phyloP scores from a whole-genome alignment of 23 red algal species.

The Gracilaria gracilis region DNA sequence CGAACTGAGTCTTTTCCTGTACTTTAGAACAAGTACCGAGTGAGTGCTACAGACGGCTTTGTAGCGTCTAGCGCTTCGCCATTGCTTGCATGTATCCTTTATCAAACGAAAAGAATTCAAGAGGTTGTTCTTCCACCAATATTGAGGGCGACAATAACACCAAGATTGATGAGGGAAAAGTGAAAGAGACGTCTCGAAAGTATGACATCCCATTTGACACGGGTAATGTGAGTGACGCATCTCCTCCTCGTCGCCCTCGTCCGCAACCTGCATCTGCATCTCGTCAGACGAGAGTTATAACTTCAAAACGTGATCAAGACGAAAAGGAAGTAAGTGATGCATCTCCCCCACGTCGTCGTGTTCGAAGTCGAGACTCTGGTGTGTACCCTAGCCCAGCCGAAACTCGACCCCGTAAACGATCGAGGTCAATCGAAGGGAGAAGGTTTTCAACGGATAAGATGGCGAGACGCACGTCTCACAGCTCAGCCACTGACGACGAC shows the following conservation, averaged over 20 bases:
- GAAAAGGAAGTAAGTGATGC: slow-evolving; percentile 44
- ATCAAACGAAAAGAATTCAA: slow-evolving; percentile 33
- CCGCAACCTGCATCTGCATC: slow-evolving; percentile 22
- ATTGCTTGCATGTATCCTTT: slow-evolving; percentile 39
- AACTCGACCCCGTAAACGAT: slow-evolving; percentile 16
- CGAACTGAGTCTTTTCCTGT: slow-evolving; percentile 4
- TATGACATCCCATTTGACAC: slow-evolving; percentile 12
- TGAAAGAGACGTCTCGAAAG: slow-evolving; percentile 8
- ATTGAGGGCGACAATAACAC: not conserved
- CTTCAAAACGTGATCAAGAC: slow-evolving; percentile 11
- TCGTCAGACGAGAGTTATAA: slow-evolving; percentile 14
- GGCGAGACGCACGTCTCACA: slow-evolving; percentile 27
- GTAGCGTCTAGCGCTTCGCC: slow-evolving; percentile 23
- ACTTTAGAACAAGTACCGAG: slow-evolving; percentile 1
- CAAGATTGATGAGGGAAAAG: not conserved
- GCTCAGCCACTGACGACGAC: slow-evolving; percentile 39
- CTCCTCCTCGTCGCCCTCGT: slow-evolving; percentile 64
- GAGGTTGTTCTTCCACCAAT: slow-evolving; percentile 32
- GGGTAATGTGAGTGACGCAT: slow-evolving; percentile 62
- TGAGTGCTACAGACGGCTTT: slow-evolving; percentile 17
- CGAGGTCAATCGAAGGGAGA: slow-evolving; percentile 26
- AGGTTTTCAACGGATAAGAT: slow-evolving; percentile 35
- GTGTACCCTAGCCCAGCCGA: slow-evolving; percentile 14
- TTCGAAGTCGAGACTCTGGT: slow-evolving; percentile 20
- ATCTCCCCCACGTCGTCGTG: slow-evolving; percentile 39